Evolutionary conservation across 2,329 filamentous ascomycete species (phyloP).

Genomic region (Orbilia oligospora): DNA sequence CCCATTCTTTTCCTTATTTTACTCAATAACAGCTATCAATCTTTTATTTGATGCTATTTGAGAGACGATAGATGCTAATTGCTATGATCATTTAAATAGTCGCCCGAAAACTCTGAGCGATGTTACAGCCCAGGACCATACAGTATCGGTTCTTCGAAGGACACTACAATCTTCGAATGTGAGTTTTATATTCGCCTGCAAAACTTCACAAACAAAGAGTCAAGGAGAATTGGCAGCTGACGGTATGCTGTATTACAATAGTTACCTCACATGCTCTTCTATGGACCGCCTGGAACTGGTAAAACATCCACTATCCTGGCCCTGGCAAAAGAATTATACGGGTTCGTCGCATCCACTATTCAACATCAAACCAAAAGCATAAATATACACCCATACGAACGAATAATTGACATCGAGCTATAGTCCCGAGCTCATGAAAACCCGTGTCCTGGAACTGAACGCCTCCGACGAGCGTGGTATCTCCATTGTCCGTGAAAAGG

Average conservation of each 20-base stretch:
- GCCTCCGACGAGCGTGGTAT: conserved; percentile 99
- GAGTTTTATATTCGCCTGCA: conserved; percentile 60
- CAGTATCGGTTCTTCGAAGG: conserved; percentile 89
- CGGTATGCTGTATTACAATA: conserved; percentile 65
- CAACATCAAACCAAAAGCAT: not conserved
- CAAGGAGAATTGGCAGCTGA: not conserved
- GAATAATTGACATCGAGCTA: not conserved
- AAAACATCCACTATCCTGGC: conserved; percentile 99
- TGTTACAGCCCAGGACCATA: conserved; percentile 98
- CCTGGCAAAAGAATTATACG: conserved; percentile 96
- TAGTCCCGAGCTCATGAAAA: conserved; percentile 88
- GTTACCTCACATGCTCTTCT: conserved; percentile 99
- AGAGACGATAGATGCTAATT: conserved; percentile 52
- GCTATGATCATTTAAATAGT: conserved; percentile 70
- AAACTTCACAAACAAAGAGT: conserved; percentile 2
- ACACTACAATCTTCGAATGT: conserved; percentile 96
- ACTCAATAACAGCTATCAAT: not conserved
- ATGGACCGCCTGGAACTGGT: conserved; percentile 95
- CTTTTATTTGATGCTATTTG: not conserved
- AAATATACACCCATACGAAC: not conserved
- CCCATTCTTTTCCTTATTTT: conserved; percentile 16
- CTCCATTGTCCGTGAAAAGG: conserved; percentile 94
- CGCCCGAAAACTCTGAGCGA: conserved; percentile 94
- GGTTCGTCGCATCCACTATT: conserved; percentile 33
- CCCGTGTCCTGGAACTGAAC: conserved; percentile 97